Conservation (phyloP, 164 flowering plant genomes). For the Piper longum region DNA sequence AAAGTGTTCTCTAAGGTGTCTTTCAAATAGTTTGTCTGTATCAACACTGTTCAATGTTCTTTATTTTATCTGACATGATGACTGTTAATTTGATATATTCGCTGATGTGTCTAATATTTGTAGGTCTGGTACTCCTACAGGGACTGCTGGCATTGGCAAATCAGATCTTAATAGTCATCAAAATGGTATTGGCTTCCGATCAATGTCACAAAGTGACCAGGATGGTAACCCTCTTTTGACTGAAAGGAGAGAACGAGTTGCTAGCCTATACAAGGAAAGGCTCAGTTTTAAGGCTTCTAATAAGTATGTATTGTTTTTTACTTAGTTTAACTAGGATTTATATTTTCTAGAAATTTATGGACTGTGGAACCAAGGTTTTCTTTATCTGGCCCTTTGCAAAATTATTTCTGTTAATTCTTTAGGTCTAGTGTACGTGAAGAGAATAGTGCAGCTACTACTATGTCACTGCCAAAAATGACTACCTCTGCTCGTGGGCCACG, state of each 20-base stretch:
- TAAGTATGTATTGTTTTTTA: constrained; percentile 33
- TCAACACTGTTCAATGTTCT: no score
- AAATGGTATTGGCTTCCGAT: constrained; percentile 34
- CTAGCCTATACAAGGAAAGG: constrained; percentile 59
- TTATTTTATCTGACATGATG: no score
- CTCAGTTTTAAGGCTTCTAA: constrained; percentile 46
- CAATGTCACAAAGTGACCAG: constrained; percentile 38
- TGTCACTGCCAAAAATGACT: constrained; percentile 40
- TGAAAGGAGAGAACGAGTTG: constrained; percentile 53
- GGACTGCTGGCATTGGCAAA: constrained; percentile 45
- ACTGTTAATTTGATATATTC: no score
- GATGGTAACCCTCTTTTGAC: constrained; percentile 34
- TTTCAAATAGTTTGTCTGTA: no score
- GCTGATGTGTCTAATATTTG: neutral
- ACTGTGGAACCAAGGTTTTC: neutral
- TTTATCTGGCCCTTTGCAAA: no score
- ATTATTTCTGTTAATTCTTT: constrained; percentile 2
- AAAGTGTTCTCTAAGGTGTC: no score
- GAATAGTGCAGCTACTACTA: constrained; percentile 46
- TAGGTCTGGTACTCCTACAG: constrained; percentile 57
- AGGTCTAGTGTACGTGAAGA: constrained; percentile 54
- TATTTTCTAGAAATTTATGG: neutral
- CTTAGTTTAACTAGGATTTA: neutral
- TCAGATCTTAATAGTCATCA: constrained; percentile 39
- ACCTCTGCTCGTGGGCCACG: constrained; percentile 56